These are phyloP conservation scores for Jaltomata sinuosa DNA, from an alignment of 257 asterid species.

Conservation along the genomic window DNA sequence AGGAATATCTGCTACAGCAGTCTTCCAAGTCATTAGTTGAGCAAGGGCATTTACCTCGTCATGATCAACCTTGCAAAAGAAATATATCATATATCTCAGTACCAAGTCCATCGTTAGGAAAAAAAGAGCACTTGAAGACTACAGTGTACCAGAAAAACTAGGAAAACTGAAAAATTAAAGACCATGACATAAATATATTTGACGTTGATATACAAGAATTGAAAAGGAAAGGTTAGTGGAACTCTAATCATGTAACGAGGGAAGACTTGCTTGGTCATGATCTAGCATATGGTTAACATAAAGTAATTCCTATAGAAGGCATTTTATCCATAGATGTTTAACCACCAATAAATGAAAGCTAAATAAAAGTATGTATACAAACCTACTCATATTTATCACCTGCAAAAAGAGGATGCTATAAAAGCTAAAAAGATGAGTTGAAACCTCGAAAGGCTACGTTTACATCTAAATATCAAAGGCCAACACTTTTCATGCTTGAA, in stretches of 20 bases:
- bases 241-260: not conserved
- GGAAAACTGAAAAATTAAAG: not conserved
- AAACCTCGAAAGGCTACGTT: not conserved
- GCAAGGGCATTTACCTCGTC: conserved; percentile 99
- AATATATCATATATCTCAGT: conserved; percentile 2
- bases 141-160: not conserved
- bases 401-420: not conserved
- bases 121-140: not conserved
- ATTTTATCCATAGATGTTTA: not conserved
- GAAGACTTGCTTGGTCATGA: not conserved
- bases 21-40: conserved; percentile 99
- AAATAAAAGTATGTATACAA: not conserved
- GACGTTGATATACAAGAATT: not conserved
- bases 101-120: not conserved
- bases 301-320: not conserved
- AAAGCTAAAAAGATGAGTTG: not conserved
- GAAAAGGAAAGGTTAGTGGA: not conserved
- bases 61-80: conserved; percentile 58
- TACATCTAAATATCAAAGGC: not conserved
- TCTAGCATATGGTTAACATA: not conserved
- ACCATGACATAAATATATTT: not conserved
- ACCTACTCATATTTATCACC: not conserved
- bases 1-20: conserved; percentile 91
- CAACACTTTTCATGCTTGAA: not conserved
- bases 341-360: not conserved